A percentile compares a stretch with the other conserved stretches of the same genome.
Evolutionary conservation across 352 stramenopile genomes (phyloP).

Genomic region (Phytopythium vexans): DNA sequence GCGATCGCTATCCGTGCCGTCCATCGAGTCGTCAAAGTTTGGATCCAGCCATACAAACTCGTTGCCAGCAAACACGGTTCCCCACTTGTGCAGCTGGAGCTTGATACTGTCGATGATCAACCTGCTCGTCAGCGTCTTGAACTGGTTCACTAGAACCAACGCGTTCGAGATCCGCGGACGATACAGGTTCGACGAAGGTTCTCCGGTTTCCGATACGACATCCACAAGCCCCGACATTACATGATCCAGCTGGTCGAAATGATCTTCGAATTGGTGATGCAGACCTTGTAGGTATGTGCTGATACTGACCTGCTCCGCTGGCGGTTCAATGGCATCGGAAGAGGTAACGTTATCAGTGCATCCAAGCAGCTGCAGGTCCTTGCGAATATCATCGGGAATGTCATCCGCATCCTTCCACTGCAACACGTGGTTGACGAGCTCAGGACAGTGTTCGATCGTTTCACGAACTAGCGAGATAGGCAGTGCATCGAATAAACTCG

Average conservation of each 20-base stretch:
- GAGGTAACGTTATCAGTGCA: no score
- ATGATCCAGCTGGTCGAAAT: conserved; percentile 21
- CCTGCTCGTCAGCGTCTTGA: conserved; percentile 46
- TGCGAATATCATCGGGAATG: conserved; percentile 39
- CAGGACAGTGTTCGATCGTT: conserved; percentile 73
- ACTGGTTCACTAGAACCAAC: conserved; percentile 50
- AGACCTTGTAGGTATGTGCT: conserved; percentile 31
- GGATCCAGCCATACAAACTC: conserved; percentile 63
- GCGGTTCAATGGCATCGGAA: conserved; percentile 12
- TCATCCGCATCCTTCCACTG: conserved; percentile 73
- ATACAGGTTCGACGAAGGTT: conserved; percentile 8
- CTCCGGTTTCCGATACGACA: conserved; percentile 15
- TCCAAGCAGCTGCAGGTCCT: conserved; percentile 29
- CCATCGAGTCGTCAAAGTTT: conserved; percentile 33
- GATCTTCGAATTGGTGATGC: conserved; percentile 17
- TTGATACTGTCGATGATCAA: conserved; percentile 59
- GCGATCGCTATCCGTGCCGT: conserved; percentile 35
- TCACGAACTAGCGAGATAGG: conserved; percentile 73
- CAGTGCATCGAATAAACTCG: conserved; percentile 65
- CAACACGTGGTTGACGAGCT: conserved; percentile 75
- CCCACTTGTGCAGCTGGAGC: conserved; percentile 78
- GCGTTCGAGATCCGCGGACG: no score
- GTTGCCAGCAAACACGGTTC: conserved; percentile 60
- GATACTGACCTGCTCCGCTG: conserved; percentile 5
- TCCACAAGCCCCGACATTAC: conserved; percentile 17